Base-by-base conservation (phyloP, 176 grass and related monocot species). In the Saccharum officinarum region DNA sequence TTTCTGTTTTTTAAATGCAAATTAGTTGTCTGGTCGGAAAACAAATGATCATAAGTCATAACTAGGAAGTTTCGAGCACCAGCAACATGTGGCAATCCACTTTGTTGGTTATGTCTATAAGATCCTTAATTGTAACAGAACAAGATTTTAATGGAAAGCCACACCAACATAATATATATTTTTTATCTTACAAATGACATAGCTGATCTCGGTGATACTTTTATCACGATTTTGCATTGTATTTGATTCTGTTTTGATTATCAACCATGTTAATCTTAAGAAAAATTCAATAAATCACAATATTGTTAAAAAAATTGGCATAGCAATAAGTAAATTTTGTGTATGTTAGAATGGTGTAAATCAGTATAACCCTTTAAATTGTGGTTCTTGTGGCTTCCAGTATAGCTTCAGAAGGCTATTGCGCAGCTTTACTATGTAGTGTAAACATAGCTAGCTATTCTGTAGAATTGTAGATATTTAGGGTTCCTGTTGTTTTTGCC, bases 281-380 rank as follows among this genome's bases (percentile, higher is more conserved):
- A 34, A 67, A 12, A 67, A 34, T 67, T 34, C 64, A 33, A 67
- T 67, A 33, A 33, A 67, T 67, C 14, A 67, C 30, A 67, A 33
- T 67, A 7, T 67, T 67, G 64, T 67, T 67, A 5, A 67, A 67
- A 67, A 30, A 34, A 0, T 67, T 67, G 44, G 44, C 14, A 74
- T 74, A 74, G 18, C 25, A 74, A 50, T 74, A 74, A 74, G 42
- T 50, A 47, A 46, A 72, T 16, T 28, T 74, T 74, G 71, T 47
- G 26, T 31, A 74, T 18, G 10, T 30, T 15, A 74, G 14, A 31
- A 47, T 74, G 44, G 44, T 49, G 7, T 49, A 74, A 74, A 50
- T 73, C 7, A 26, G 25, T 74, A 47, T 73, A 49, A 42, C 6
- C 70, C 11, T 45, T 47, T 67, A 33, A 67, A 67, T 67, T 34